Conservation (phyloP, 2,329 filamentous ascomycete genomes). For the Meredithiella fracta region DNA sequence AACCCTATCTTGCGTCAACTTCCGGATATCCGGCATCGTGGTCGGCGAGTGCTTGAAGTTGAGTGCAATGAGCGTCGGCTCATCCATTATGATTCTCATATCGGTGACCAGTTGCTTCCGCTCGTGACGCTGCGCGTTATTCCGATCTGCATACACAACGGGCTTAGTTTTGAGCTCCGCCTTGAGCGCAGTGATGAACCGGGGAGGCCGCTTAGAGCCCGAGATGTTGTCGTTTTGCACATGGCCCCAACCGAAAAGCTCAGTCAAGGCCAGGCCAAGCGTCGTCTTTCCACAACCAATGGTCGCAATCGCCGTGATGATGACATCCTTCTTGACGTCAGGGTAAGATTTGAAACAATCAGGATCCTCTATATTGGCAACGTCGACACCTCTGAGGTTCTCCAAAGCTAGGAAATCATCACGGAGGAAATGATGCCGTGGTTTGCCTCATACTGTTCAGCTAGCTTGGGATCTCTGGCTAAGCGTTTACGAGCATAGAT, state of each 20-base stretch:
- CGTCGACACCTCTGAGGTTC: conserved; percentile 74
- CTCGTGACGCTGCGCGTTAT: conserved; percentile 82
- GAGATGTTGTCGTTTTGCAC: conserved; percentile 94
- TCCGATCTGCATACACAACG: conserved; percentile 79
- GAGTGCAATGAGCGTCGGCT: conserved; percentile 63
- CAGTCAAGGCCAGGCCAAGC: conserved; percentile 60
- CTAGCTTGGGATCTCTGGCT: conserved; percentile 48
- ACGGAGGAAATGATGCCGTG: conserved; percentile 89
- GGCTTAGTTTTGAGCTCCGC: conserved; percentile 45
- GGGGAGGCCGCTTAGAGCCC: conserved; percentile 50
- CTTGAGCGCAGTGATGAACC: conserved; percentile 58
- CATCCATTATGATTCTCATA: conserved; percentile 43
- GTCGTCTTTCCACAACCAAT: conserved; percentile 97
- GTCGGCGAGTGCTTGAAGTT: conserved; percentile 77
- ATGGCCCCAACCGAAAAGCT: conserved; percentile 82
- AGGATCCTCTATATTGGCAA: conserved; percentile 54
- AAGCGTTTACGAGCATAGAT: conserved; percentile 63
- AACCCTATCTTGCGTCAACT: conserved; percentile 62
- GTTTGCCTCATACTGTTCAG: conserved; percentile 61
- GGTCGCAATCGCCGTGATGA: conserved; percentile 82
- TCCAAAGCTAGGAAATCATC: conserved; percentile 74
- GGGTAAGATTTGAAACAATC: conserved; percentile 28
- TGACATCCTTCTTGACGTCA: conserved; percentile 48
- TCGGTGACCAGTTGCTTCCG: conserved; percentile 76
- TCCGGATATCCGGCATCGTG: conserved; percentile 54